Conservation (phyloP, 2,329 filamentous ascomycete genomes). For the Fusarium sp. region DNA sequence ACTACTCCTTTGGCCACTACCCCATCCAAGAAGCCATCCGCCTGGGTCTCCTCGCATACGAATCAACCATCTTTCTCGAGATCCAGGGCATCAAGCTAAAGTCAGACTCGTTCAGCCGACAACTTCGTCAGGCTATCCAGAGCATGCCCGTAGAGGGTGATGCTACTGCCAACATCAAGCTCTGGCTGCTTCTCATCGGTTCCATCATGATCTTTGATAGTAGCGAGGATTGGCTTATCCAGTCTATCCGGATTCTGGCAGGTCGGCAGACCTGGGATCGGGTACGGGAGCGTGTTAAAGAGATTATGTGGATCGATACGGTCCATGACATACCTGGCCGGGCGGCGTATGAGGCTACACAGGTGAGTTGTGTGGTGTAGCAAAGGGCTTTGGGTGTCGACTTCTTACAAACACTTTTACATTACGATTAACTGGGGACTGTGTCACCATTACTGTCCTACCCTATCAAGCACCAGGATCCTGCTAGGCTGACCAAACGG, state of each 20-base stretch:
- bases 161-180: conserved; percentile 32
- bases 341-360: conserved; percentile 6
- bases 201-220: conserved; percentile 39
- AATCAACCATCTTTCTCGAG: conserved; percentile 46
- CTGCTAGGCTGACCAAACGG: neutral
- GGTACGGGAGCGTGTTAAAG: conserved; percentile 30
- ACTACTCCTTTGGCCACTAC: conserved; percentile 18
- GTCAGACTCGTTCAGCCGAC: conserved; percentile 23
- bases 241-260: conserved; percentile 27
- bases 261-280: conserved; percentile 37
- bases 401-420: neutral
- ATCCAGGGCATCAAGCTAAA: conserved; percentile 31
- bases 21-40: conserved; percentile 40
- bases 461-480: neutral
- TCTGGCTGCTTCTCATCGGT: conserved; percentile 45
- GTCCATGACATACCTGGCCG: conserved; percentile 40
- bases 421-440: too few species aligned
- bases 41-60: conserved; percentile 47
- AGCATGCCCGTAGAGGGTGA: conserved; percentile 1
- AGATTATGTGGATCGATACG: conserved; percentile 45
- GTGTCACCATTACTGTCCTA: neutral
- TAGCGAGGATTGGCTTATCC: conserved; percentile 40
- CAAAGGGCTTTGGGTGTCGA: neutral
- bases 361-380: neutral
- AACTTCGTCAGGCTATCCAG: conserved; percentile 30